Conservation (phyloP, 257 asterid genomes). For the Fraxinus quadrangulata region DNA sequence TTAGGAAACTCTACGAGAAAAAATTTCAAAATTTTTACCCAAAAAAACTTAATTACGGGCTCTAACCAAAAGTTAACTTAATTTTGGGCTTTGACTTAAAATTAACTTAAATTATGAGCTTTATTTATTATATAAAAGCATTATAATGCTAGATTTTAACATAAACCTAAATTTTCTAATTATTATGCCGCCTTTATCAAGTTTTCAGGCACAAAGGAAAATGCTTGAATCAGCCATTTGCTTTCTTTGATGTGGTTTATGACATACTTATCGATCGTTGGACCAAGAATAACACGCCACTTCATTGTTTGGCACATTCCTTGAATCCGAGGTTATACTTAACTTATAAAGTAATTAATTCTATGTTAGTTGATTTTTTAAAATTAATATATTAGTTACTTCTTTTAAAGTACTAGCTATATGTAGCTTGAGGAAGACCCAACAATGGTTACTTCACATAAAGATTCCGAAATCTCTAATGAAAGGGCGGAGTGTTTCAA, state of each 20-base stretch:
- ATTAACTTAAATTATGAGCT: no score
- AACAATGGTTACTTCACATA: background rate
- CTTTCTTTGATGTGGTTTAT: background rate
- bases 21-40: no score
- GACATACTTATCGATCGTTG: background rate
- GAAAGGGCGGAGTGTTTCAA: background rate
- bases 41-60: no score
- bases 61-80: no score
- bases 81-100: no score
- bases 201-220: background rate
- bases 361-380: background rate
- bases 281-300: background rate
- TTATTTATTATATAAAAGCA: no score
- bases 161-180: no score
- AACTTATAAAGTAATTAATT: background rate
- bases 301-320: background rate
- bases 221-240: background rate
- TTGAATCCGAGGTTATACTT: background rate
- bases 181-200: no score
- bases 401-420: background rate
- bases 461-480: background rate
- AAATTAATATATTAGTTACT: background rate
- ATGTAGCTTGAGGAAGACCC: background rate
- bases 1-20: no score
- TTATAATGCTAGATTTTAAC: no score